Base-by-base conservation (phyloP, 768 basidiomycete species). In the Boletales sp. region DNA sequence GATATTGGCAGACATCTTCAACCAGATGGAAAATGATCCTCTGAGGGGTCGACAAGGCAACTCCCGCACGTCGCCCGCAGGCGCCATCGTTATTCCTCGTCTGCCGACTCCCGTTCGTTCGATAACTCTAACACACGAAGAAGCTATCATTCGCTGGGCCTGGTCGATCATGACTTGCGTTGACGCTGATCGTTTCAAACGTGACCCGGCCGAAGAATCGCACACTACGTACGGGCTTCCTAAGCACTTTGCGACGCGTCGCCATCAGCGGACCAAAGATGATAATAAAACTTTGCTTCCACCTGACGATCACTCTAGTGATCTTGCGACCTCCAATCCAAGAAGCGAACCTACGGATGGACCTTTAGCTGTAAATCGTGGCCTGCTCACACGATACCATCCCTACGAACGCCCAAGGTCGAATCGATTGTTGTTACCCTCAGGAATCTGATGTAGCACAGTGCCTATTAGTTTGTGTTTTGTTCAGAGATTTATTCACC, bases 81-180 rank as follows among this genome's bases (percentile, higher is more conserved):
- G 0, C 8, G 37, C 62, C 17, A 42, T 52, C 12, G 51, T 68
- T 35, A 58, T 68, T 18, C 68, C 68, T 35, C 59, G 64, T 2
- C 46, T 68, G 17, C 57, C 60, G 36, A 57, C 64, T 9, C 66
- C 60, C 2, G 38, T 45, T 41, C 60, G 56, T 15, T 58, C 57
- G 3, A 36, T 68, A 19, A 6, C 40, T 11, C 10, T 52, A 30
- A 58, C 54, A 7, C 53, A 42, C 2, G 61, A 68, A 35, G 56
- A 59, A n/a, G 48, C 44, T 30, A 35, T 48, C 37, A 51, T 62
- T 24, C 62, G 52, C 17, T 60, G 53, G 58, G 24, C 52, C 43
- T 68, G 60, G 59, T 60, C 64, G 9, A 50, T 53, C 5, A 41
- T 39, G 30, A 59, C 18, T 21, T 62, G 24, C 7, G 24, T 27